Conservation (phyloP, 2,329 filamentous ascomycete species). For the Talaromyces sp. region DNA sequence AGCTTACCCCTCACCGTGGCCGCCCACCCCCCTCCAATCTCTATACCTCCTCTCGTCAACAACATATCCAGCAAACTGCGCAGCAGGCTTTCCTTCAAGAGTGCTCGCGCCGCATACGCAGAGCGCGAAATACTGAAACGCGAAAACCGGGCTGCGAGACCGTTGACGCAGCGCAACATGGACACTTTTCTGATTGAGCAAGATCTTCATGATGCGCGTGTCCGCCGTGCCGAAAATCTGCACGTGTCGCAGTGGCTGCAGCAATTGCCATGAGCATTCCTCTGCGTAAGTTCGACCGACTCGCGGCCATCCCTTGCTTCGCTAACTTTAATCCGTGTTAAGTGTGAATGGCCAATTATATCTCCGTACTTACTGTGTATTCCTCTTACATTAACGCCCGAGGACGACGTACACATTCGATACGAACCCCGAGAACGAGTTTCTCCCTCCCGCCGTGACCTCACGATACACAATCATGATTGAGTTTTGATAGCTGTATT, state of each 20-base stretch:
- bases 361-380: background rate
- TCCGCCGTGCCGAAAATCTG: conserved; percentile 61
- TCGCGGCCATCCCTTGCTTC: background rate
- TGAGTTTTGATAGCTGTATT: background rate
- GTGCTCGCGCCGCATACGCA: conserved; percentile 32
- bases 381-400: background rate
- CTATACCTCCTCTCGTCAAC: conserved; percentile 23
- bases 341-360: background rate
- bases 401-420: background rate
- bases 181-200: conserved; percentile 36
- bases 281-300: background rate
- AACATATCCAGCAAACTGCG: conserved; percentile 29
- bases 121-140: conserved; percentile 36
- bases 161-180: conserved; percentile 37
- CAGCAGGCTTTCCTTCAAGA: conserved; percentile 32
- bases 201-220: conserved; percentile 51
- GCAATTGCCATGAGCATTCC: conserved; percentile 63
- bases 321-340: background rate
- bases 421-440: background rate
- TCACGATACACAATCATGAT: background rate
- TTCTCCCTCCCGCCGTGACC: conserved; percentile 7
- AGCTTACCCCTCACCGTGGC: background rate
- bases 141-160: conserved; percentile 35
- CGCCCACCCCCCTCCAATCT: background rate
- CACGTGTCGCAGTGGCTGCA: conserved; percentile 72